phyloP scores from a whole-genome alignment of 2,329 filamentous ascomycete species.

The Xylariaceae sp. region DNA sequence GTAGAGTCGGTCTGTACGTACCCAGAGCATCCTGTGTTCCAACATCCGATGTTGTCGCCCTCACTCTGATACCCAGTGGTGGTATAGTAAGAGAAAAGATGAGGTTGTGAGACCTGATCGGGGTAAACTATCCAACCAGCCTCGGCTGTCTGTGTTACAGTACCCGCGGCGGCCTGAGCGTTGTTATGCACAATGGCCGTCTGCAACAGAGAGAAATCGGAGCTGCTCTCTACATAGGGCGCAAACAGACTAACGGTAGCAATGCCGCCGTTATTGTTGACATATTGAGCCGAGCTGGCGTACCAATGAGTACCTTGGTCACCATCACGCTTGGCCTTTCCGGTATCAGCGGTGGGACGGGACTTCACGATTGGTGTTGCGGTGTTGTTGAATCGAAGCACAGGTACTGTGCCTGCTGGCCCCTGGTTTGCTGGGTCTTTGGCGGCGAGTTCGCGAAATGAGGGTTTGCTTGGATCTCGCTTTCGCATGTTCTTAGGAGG shows the following conservation, averaged over 20 bases:
- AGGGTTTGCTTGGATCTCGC: neutral
- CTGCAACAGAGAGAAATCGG: neutral
- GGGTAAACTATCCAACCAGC: neutral
- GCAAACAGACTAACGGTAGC: neutral
- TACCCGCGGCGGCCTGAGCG: neutral
- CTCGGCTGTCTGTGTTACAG: neutral
- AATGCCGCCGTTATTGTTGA: neutral
- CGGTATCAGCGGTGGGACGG: neutral
- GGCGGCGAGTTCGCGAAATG: neutral
- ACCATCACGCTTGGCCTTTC: neutral
- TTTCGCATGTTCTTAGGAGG: neutral
- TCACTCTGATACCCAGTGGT: slow-evolving; percentile 15
- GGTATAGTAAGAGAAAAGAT: slow-evolving; percentile 18
- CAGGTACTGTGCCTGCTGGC: neutral
- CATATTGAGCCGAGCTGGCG: neutral
- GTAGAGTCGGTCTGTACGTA: slow-evolving; percentile 14
- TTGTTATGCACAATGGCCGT: neutral
- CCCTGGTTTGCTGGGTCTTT: neutral
- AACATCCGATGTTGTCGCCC: slow-evolving; percentile 17
- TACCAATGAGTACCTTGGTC: neutral
- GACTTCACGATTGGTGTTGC: neutral
- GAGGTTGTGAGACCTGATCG: neutral
- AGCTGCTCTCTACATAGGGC: neutral
- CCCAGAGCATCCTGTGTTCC: slow-evolving; percentile 14
- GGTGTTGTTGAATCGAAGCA: neutral